These are phyloP conservation scores for Rhazya stricta DNA, from an alignment of 257 asterid genomes.

Conservation along the genomic window DNA sequence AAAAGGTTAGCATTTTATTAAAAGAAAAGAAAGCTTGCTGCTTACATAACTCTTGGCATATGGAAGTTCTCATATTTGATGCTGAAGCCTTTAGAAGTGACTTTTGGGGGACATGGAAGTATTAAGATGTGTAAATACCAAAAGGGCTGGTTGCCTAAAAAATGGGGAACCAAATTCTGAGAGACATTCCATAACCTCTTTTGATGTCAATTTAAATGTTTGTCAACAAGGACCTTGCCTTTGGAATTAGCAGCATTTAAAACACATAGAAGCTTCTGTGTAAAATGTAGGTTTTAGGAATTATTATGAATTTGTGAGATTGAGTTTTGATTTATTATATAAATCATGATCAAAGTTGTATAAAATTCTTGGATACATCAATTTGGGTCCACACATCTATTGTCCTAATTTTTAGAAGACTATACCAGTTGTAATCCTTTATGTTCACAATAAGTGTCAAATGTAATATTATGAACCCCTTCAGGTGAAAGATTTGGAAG, in stretches of 20 bases:
- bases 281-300: not conserved
- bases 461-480: not conserved
- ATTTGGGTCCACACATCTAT: not conserved
- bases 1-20: not conserved
- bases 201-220: not conserved
- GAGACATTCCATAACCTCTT: not conserved
- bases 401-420: not conserved
- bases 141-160: not conserved
- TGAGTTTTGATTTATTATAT: not conserved
- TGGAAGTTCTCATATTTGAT: not conserved
- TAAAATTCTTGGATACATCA: not conserved
- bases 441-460: not conserved
- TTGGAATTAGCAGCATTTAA: not conserved
- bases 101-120: not conserved
- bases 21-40: not conserved
- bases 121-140: not conserved
- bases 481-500: conserved; percentile 97
- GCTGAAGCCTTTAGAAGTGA: not conserved
- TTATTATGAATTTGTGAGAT: not conserved
- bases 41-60: not conserved
- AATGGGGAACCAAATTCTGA: not conserved
- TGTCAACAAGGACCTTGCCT: not conserved
- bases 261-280: not conserved
- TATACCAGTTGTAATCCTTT: not conserved
- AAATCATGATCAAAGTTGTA: conserved; percentile 4